Percentiles rank a stretch among this genome's conserved stretches.
These are phyloP conservation scores for Chlorociboria aeruginascens DNA, from an alignment of 495 filamentous ascomycete species.

Conservation along the genomic window DNA sequence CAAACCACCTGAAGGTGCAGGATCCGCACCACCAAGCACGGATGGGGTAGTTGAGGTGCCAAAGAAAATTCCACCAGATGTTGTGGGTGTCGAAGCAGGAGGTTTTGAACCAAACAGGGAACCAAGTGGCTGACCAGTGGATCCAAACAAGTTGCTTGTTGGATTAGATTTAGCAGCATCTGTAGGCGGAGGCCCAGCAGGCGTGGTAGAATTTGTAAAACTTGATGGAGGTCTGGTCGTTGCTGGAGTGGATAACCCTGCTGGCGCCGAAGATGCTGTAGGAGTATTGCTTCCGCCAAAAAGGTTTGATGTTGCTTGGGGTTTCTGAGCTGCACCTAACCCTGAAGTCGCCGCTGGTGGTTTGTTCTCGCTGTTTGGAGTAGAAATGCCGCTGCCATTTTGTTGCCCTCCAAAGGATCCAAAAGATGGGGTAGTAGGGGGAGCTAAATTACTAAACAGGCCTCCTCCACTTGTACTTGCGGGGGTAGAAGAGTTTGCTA, in stretches of 20 bases:
- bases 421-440: background rate
- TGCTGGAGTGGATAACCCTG: slow-evolving; percentile 17
- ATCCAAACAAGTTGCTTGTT: slow-evolving; percentile 7
- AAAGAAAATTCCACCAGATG: slow-evolving; percentile 2
- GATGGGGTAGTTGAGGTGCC: background rate
- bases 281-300: background rate
- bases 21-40: slow-evolving; percentile 8
- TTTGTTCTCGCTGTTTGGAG: too few relatives aligned
- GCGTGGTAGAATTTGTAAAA: slow-evolving; percentile 25
- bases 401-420: background rate
- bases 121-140: background rate
- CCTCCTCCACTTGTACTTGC: background rate
- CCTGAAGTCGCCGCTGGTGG: too few relatives aligned
- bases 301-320: background rate
- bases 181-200: slow-evolving; percentile 26
- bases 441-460: background rate
- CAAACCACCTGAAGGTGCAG: slow-evolving; percentile 9
- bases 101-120: slow-evolving; percentile 9
- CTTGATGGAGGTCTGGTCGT: slow-evolving; percentile 2
- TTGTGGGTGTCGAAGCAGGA: slow-evolving; percentile 5
- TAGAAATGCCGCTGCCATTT: background rate
- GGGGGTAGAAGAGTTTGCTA: background rate
- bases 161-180: slow-evolving; percentile 5
- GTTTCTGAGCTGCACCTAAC: too few relatives aligned
- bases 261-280: slow-evolving; percentile 4